A percentile compares a stretch with the other conserved stretches of the same genome.
phyloP scores from a whole-genome alignment of 306 rosid species.

The Cucurbita pepo region DNA sequence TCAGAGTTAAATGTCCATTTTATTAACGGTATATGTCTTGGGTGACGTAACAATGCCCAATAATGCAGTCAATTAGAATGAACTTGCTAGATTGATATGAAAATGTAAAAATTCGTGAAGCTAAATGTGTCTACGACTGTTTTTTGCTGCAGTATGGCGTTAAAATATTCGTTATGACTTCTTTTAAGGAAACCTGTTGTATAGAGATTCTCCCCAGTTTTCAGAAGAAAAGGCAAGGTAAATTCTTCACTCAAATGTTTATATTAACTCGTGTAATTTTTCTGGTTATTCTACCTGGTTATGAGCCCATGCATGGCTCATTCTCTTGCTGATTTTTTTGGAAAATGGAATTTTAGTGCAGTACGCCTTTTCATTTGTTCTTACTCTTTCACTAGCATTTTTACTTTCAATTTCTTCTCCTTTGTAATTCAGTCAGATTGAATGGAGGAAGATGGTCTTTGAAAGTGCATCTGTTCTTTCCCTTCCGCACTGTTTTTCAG shows the following conservation, averaged over 20 bases:
- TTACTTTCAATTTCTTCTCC: not conserved
- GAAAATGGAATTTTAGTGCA: not conserved
- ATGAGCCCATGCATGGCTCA: not conserved
- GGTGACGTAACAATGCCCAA: not conserved
- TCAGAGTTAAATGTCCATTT: not conserved
- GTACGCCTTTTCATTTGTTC: not conserved
- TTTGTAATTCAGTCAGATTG: not conserved
- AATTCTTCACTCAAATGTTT: not conserved
- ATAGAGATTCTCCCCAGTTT: constrained; percentile 65
- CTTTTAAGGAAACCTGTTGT: constrained; percentile 69
- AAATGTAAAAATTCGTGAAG: not conserved
- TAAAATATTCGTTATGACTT: constrained; percentile 64
- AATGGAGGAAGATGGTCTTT: not conserved
- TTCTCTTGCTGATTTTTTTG: not conserved
- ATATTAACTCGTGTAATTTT: not conserved
- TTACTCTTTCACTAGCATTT: not conserved
- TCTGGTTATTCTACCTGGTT: not conserved
- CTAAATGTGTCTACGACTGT: not conserved
- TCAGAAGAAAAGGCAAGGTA: constrained; percentile 55
- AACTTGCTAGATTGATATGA: not conserved
- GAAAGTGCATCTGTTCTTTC: not conserved
- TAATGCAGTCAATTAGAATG: not conserved
- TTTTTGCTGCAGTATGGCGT: constrained; percentile 46
- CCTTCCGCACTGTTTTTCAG: not conserved
- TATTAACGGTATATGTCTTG: not conserved